Conservation (phyloP, 2,329 filamentous ascomycete species). For the Claviceps pazoutovae region DNA sequence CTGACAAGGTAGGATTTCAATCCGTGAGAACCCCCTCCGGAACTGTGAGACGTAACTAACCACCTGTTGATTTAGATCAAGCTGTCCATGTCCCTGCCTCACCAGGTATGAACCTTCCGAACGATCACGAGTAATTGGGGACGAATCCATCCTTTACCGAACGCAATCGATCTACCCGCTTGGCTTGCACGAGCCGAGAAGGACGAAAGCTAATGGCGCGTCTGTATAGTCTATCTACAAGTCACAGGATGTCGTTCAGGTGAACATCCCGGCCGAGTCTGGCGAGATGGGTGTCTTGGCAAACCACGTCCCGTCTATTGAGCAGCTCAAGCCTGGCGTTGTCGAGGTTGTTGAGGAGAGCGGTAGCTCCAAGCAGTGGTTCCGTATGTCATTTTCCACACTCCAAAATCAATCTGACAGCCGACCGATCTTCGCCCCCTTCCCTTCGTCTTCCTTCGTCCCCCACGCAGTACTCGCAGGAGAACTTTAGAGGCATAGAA, state of each 20-base stretch:
- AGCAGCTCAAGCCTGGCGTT: constrained; percentile 94
- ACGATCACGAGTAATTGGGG: constrained; percentile 10
- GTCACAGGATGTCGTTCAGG: constrained; percentile 67
- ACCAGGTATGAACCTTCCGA: constrained; percentile 62
- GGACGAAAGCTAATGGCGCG: constrained; percentile 35
- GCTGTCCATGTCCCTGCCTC: constrained; percentile 92
- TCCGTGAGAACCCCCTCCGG: constrained; percentile 10
- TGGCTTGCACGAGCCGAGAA: constrained; percentile 9
- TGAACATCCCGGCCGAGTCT: constrained; percentile 96
- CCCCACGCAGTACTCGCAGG: not conserved
- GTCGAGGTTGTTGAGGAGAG: constrained; percentile 92
- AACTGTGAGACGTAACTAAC: constrained; percentile 11
- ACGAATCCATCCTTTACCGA: constrained; percentile 3
- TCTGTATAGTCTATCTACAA: constrained; percentile 50
- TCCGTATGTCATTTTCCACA: constrained; percentile 53
- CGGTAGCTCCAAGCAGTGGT: constrained; percentile 87
- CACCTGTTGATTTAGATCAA: constrained; percentile 51
- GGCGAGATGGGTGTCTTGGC: constrained; percentile 99
- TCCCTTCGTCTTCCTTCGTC: too few species aligned
- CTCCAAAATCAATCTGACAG: not conserved
- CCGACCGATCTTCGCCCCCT: not conserved
- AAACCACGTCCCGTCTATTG: constrained; percentile 96
- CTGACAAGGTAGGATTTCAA: constrained; percentile 53
- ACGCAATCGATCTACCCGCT: constrained; percentile 14
- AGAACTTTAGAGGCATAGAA: not conserved